Base-by-base conservation (phyloP, 768 basidiomycete genomes). In the Boletus tylopilopsis region DNA sequence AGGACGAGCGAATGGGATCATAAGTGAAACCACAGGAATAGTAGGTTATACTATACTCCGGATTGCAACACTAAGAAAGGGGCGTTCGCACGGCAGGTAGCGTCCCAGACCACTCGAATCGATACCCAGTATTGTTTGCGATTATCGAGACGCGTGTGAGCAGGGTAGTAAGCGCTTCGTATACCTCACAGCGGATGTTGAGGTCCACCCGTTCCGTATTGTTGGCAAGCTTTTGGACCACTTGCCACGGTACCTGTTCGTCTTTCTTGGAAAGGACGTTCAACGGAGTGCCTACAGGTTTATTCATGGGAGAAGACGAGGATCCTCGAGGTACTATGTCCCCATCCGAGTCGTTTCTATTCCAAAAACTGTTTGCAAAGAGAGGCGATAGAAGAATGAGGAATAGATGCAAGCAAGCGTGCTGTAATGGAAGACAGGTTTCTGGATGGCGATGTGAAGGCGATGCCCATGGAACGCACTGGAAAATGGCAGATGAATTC, bases 251-350 rank as follows among this genome's bases (percentile, higher is more conserved):
- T 16, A 73, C 61, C 7, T 69, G n/a, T 29, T 45, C 41, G 34
- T 73, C 71, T 13, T 51, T 59, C 38, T 55, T 57, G 10, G 70
- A 73, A 50, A 63, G 73, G 18, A 73, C 32, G 38, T 73, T 73
- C 29, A 73, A 33, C 12, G 71, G 55, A 0, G 71, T 13, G 71
- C 71, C 9, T 45, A 40, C 24, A 24, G 7, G 15, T 47, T 51
- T 55, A 58, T 65, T 68, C 71, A 70, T 0, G 68, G 68, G 5
- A 72, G 49, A 21, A 72, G 33, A 10, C 19, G 42, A 2, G 68
- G 63, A 6, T 57, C 19, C 29, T 42, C 55, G 42, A 53, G 13
- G 38, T 45, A 53, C 34, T 19, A 48, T 21, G 41, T 39, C 13
- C 27, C 6, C 35, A 42, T 19, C n/a, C n/a, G n/a, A n/a, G n/a